These are phyloP conservation scores for Piper betle DNA, from an alignment of 164 flowering plant genomes.

Conservation along the genomic window DNA sequence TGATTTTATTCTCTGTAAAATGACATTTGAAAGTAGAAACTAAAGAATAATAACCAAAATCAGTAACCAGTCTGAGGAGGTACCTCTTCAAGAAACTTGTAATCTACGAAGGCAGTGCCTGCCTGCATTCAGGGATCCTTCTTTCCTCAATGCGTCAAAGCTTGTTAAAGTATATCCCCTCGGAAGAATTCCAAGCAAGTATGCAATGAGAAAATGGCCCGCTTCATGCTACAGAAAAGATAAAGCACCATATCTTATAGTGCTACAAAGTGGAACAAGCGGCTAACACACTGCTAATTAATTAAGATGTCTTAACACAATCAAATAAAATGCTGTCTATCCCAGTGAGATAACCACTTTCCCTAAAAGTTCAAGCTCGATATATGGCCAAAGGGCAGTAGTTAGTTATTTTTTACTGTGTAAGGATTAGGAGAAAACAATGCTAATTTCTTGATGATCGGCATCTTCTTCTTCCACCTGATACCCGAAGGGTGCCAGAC, in stretches of 20 bases:
- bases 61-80: constrained; percentile 2
- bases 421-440: too few relatives aligned
- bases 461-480: too few relatives aligned
- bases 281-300: too few relatives aligned
- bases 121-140: constrained; percentile 94
- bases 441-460: too few relatives aligned
- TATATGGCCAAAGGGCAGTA: too few relatives aligned
- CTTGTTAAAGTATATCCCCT: constrained; percentile 71
- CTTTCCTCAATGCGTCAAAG: constrained; percentile 61
- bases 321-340: too few relatives aligned
- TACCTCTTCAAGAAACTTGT: constrained; percentile 84
- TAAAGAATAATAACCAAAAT: neutral
- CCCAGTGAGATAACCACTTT: too few relatives aligned
- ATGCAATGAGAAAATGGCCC: constrained; percentile 90
- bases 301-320: too few relatives aligned
- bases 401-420: too few relatives aligned
- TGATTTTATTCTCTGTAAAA: too few relatives aligned
- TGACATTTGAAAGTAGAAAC: neutral
- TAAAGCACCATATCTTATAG: neutral
- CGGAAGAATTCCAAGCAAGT: constrained; percentile 85
- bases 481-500: too few relatives aligned
- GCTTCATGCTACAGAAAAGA: constrained; percentile 74
- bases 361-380: too few relatives aligned
- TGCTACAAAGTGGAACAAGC: neutral
- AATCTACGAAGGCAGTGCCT: constrained; percentile 90